phyloP scores from a whole-genome alignment of 345 rosid genomes.

The Rhizophora mangle region DNA sequence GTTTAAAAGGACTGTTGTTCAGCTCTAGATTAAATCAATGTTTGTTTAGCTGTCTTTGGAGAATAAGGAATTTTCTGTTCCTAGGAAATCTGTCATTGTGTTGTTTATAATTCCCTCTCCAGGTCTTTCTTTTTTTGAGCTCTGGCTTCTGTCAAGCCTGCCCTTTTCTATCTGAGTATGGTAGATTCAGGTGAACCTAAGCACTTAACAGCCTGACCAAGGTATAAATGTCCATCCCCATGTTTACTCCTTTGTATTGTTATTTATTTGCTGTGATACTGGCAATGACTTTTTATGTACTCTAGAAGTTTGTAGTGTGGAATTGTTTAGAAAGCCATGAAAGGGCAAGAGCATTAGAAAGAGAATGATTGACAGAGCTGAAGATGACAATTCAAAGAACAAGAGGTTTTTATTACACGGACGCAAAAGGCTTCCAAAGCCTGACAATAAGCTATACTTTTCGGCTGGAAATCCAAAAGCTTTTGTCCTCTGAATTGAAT shows the following conservation, averaged over 20 bases:
- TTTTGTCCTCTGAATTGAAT: conserved; percentile 22
- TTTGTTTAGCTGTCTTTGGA: too few relatives aligned
- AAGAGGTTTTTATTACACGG: conserved; percentile 41
- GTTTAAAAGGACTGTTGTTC: too few relatives aligned
- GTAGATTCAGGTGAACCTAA: background rate
- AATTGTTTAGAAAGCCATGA: conserved; percentile 46
- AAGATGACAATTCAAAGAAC: conserved; percentile 43
- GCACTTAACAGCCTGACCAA: background rate
- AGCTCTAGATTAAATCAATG: too few relatives aligned
- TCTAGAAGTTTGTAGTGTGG: background rate
- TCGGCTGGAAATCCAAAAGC: conserved; percentile 57
- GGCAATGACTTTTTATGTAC: too few relatives aligned
- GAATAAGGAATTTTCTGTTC: too few relatives aligned
- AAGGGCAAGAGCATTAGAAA: conserved; percentile 70
- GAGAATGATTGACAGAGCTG: conserved; percentile 37
- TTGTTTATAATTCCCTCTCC: background rate
- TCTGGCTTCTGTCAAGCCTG: background rate
- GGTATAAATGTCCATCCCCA: background rate
- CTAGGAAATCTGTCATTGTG: too few relatives aligned
- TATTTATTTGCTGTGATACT: background rate
- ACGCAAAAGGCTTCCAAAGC: conserved; percentile 46
- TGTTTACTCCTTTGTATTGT: background rate
- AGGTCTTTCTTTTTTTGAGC: background rate
- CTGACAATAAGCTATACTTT: conserved; percentile 58
- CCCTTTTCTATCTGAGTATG: background rate